Evolutionary conservation across 2,329 filamentous ascomycete species (phyloP).

Genomic region (Diaporthe australafricana): DNA sequence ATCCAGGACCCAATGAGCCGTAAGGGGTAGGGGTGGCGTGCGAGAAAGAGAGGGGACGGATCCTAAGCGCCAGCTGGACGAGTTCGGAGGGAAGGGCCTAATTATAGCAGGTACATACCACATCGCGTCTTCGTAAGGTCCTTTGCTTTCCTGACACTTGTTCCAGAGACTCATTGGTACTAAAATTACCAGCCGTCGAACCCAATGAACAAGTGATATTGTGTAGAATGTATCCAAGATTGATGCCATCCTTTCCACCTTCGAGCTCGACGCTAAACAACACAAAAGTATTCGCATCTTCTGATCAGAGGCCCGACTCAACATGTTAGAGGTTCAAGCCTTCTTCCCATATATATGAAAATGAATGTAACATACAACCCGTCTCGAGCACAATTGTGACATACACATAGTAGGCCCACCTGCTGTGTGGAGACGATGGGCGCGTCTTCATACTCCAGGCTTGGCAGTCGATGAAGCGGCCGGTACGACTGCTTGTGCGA

Average conservation of each 20-base stretch:
- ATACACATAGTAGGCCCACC: background rate
- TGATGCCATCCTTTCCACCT: background rate
- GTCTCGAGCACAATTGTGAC: background rate
- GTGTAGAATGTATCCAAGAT: no score
- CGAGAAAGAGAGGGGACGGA: slow-evolving; percentile 8
- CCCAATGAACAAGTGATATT: background rate
- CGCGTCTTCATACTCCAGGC: background rate
- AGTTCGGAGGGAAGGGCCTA: slow-evolving; percentile 2
- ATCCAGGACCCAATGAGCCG: background rate
- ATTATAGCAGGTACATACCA: background rate
- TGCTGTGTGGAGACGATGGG: background rate
- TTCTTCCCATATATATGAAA: background rate
- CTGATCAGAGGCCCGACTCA: background rate
- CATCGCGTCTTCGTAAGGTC: background rate
- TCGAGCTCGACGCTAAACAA: background rate
- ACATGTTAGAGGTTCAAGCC: background rate
- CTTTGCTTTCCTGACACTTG: background rate
- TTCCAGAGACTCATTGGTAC: background rate
- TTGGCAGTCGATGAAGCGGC: background rate
- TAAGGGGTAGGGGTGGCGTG: background rate
- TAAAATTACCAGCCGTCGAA: background rate
- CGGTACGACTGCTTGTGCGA: background rate
- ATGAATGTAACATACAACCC: background rate
- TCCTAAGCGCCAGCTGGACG: slow-evolving; percentile 12
- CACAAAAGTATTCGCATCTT: background rate